Evolutionary conservation across 2,329 filamentous ascomycete species (phyloP), one percentile per base, ranked within the genome.

Genomic region (Verticillium alfalfae): DNA sequence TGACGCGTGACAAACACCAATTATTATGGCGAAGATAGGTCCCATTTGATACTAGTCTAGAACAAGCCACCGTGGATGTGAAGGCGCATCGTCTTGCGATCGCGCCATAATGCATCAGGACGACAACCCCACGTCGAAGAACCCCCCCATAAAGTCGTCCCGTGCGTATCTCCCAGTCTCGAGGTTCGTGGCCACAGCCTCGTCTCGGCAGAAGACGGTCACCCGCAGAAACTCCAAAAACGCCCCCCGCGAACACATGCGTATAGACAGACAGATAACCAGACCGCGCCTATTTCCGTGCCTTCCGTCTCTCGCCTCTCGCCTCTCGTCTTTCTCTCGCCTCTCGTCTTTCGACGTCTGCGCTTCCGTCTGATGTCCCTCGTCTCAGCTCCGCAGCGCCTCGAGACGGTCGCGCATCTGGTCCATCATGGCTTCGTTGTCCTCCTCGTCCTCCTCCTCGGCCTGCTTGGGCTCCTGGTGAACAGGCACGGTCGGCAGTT

Each of bases 401-500:
- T 98, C 92, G 68, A 99, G 76, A 57, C 94, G 84, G 68, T 93
- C 93, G 73, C 94, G 84, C 95, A 98, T 98, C 79, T 96, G 91
- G 69, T 93, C 90, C 78, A 98, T 86, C 80, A 95, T 92, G 57
- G 90, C 92, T 76, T 97, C 93, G 65, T 92, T 88, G 69, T 95
- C 91, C 71, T 93, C 89, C 70, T 96, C 91, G 63, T 92, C 91
- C 67, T 93, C 87, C 62, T 84, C 89, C 74, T 81, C 82, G 64
- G 81, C 81, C 4, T 79, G 79, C 61, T 84, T 81, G 34, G 84
- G 80, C 66, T 82, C 81, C 54, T 78, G 75, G 15, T 75, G 70
- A 37, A 84, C 76, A n/a, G 87, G 85, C 61, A 83, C 81, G 9
- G 78, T 81, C 7, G 83, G 83, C 66, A 83, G 67, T 63, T 80